phyloP scores from a whole-genome alignment of 805 yeast species.

The Candida coquimbonensis region DNA sequence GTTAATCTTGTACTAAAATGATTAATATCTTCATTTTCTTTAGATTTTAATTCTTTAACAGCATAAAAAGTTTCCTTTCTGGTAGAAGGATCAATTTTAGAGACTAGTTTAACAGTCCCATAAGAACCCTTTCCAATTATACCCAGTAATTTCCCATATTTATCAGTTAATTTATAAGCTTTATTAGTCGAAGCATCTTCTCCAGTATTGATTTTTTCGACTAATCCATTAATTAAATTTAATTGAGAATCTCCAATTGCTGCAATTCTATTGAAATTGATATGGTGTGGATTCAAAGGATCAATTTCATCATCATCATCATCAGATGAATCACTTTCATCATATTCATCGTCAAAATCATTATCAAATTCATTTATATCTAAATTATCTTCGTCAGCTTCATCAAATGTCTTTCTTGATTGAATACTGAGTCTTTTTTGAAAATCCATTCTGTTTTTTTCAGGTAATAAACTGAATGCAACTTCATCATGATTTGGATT shows the following conservation, averaged over 20 bases:
- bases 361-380: constrained; percentile 4
- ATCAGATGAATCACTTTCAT: constrained; percentile 4
- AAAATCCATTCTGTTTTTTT: constrained; percentile 23
- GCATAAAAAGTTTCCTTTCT: constrained; percentile 81
- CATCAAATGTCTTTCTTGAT: constrained; percentile 18
- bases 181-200: constrained; percentile 16
- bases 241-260: constrained; percentile 47
- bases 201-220: constrained; percentile 38
- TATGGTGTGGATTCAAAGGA: background rate
- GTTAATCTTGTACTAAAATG: constrained; percentile 90
- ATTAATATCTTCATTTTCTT: constrained; percentile 93
- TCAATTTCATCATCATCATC: constrained; percentile 2
- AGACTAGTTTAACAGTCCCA: constrained; percentile 94
- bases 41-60: constrained; percentile 91
- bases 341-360: constrained; percentile 3
- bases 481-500: constrained; percentile 9
- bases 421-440: constrained; percentile 23
- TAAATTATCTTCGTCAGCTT: constrained; percentile 10
- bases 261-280: constrained; percentile 19
- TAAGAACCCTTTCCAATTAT: constrained; percentile 92
- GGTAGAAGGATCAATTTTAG: constrained; percentile 79
- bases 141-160: constrained; percentile 46
- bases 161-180: constrained; percentile 32
- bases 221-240: constrained; percentile 39
- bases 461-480: constrained; percentile 24